A percentile compares a stretch with the other conserved stretches of the same genome.
Conservation (phyloP, 169 alveolate species). For the Cryptosporidium sp. region DNA sequence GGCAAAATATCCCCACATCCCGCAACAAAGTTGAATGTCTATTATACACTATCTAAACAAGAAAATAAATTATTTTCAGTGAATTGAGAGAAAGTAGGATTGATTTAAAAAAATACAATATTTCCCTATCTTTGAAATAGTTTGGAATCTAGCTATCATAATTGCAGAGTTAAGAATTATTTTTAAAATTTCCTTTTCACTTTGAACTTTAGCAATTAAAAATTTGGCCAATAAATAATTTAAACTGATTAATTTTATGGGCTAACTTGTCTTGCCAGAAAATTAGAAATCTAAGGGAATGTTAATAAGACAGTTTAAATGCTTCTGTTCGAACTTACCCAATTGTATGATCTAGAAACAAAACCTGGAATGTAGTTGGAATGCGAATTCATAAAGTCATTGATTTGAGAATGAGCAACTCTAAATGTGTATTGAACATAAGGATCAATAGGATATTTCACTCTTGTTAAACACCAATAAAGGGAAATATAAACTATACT, state of each 20-base stretch:
- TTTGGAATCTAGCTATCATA: not conserved
- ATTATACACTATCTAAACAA: not conserved
- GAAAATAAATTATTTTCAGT: not conserved
- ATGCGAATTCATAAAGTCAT: constrained; percentile 1
- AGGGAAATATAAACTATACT: constrained; percentile 46
- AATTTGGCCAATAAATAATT: not conserved
- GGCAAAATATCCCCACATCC: constrained; percentile 10
- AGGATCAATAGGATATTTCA: constrained; percentile 66
- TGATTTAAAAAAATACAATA: not conserved
- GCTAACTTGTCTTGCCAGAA: not conserved
- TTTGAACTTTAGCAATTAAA: not conserved
- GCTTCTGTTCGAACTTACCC: constrained; percentile 26
- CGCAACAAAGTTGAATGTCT: constrained; percentile 35
- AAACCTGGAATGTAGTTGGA: constrained; percentile 48
- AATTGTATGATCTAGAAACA: constrained; percentile 33
- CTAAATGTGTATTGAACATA: constrained; percentile 56
- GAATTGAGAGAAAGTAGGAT: not conserved
- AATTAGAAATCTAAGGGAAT: not conserved
- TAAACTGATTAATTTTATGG: not conserved
- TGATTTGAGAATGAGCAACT: constrained; percentile 4
- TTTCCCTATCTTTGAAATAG: not conserved
- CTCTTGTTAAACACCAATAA: constrained; percentile 40
- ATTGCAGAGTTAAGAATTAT: not conserved
- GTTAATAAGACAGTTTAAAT: not conserved
- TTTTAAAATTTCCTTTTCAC: not conserved